Evolutionary conservation across 176 grass and related monocot genomes (phyloP).

Genomic region (Thinopyrum elongatum): DNA sequence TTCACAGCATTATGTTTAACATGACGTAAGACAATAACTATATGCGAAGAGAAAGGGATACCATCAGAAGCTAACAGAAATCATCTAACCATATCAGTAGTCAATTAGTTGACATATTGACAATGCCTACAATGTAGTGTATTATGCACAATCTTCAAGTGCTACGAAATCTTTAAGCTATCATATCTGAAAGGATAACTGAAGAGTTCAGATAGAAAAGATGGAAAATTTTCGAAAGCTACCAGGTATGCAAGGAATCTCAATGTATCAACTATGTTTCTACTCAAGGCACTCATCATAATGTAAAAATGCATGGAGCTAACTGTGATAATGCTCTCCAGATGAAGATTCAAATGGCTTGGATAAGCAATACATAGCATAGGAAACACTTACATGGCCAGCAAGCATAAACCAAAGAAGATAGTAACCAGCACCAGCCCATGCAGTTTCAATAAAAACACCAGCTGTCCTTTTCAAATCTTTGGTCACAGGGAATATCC

Average conservation of each 20-base stretch:
- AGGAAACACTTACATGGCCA: constrained; percentile 70
- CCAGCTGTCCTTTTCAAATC: constrained; percentile 91
- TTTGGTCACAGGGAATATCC: constrained; percentile 67
- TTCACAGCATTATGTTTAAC: background rate
- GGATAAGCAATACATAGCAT: constrained; percentile 2
- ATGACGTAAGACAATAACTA: background rate
- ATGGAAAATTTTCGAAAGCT: background rate
- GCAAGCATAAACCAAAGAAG: constrained; percentile 96
- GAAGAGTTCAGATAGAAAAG: constrained; percentile 2
- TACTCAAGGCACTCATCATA: background rate
- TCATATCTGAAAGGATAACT: background rate
- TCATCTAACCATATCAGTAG: background rate
- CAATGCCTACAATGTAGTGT: background rate
- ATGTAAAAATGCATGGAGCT: background rate
- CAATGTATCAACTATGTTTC: background rate
- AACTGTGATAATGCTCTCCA: background rate
- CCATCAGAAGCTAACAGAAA: background rate
- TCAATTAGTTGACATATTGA: background rate
- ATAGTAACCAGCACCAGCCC: constrained; percentile 97
- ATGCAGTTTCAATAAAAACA: constrained; percentile 92
- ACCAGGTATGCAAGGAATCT: background rate
- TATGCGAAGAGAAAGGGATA: background rate
- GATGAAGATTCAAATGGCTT: background rate
- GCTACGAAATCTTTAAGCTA: background rate
- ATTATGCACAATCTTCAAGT: background rate